These are phyloP conservation scores for Penicillium chermesinum DNA, from an alignment of 495 filamentous ascomycete species.

Conservation along the genomic window DNA sequence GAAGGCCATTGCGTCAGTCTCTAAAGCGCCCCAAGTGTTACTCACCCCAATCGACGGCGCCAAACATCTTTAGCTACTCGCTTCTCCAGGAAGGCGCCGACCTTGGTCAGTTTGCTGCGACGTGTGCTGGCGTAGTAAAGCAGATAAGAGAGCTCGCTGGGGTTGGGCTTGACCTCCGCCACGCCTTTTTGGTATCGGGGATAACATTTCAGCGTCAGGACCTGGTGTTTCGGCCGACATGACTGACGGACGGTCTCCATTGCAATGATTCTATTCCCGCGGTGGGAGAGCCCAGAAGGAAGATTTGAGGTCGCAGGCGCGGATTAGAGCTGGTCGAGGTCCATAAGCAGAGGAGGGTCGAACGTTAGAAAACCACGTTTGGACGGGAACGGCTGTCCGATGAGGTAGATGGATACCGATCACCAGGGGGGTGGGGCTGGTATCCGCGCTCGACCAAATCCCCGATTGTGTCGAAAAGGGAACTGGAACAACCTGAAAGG, in stretches of 20 bases:
- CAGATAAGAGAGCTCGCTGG: constrained; percentile 89
- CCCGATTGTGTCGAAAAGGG: neutral
- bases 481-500: neutral
- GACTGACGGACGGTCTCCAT: constrained; percentile 61
- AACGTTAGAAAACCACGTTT: constrained; percentile 10
- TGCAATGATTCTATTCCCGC: constrained; percentile 10
- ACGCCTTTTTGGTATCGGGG: constrained; percentile 83
- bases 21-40: constrained; percentile 6
- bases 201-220: constrained; percentile 89
- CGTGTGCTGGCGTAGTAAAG: constrained; percentile 93
- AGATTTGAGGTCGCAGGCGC: neutral
- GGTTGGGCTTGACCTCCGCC: constrained; percentile 85
- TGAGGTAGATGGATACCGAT: constrained; percentile 29
- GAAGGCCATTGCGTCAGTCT: neutral
- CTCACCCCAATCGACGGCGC: constrained; percentile 73
- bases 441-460: neutral
- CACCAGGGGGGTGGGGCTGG: constrained; percentile 26
- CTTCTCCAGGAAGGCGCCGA: constrained; percentile 85
- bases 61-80: constrained; percentile 83
- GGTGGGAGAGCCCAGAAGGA: constrained; percentile 2
- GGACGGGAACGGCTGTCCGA: constrained; percentile 25
- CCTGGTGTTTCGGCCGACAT: constrained; percentile 85
- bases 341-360: constrained; percentile 13
- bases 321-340: constrained; percentile 2
- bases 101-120: constrained; percentile 88